These are phyloP conservation scores for Microdochium nivale DNA, from an alignment of 2,329 filamentous ascomycete species.

Conservation along the genomic window DNA sequence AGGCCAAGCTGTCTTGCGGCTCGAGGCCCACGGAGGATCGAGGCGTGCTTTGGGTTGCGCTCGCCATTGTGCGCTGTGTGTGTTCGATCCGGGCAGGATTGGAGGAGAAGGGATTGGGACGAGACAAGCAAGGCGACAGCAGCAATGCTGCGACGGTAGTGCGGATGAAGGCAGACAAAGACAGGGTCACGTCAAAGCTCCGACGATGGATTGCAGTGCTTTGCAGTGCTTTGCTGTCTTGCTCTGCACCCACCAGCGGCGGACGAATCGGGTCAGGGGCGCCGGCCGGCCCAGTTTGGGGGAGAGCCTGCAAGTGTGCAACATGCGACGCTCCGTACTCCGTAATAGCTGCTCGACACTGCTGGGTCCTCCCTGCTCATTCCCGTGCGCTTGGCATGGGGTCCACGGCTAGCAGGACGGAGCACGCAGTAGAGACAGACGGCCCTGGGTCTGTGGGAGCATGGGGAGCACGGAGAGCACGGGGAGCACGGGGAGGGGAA, in stretches of 20 bases:
- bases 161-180: not conserved
- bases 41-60: not conserved
- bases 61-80: not conserved
- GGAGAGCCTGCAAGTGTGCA: not conserved
- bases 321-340: too few relatives aligned
- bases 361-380: not conserved
- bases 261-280: not conserved
- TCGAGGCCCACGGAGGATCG: not conserved
- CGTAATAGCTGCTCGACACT: not conserved
- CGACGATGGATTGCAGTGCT: not conserved
- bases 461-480: not conserved
- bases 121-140: not conserved
- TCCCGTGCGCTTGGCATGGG: slow-evolving; percentile 1
- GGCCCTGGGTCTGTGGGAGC: not conserved
- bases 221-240: not conserved
- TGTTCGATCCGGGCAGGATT: not conserved
- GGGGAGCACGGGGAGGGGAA: not conserved
- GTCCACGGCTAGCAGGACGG: not conserved
- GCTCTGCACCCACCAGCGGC: not conserved
- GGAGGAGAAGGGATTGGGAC: not conserved
- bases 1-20: not conserved
- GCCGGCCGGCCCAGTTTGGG: not conserved
- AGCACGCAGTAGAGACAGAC: not conserved
- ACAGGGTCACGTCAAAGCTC: not conserved
- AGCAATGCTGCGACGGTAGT: not conserved